phyloP scores from a whole-genome alignment of 805 yeast genomes.

The Monosporozyma aquatica region DNA sequence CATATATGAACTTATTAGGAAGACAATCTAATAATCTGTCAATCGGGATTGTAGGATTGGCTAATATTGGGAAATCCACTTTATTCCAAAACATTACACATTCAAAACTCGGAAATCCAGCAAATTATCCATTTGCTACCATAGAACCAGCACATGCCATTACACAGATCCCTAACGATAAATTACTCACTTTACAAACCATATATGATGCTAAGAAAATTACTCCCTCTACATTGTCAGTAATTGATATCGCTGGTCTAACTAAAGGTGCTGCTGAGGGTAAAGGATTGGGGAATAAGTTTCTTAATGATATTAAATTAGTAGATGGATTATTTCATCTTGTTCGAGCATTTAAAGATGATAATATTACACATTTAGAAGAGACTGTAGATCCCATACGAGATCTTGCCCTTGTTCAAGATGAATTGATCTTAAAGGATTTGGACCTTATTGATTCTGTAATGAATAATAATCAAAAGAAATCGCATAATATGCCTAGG shows the following conservation, averaged over 20 bases:
- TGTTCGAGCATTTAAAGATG: conserved; percentile 65
- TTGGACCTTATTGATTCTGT: conserved; percentile 57
- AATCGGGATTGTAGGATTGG: conserved; percentile 92
- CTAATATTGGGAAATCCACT: conserved; percentile 92
- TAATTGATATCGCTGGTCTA: conserved; percentile 75
- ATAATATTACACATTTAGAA: conserved; percentile 70
- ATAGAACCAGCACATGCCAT: conserved; percentile 69
- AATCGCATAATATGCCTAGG: too few species aligned
- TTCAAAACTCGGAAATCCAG: conserved; percentile 91
- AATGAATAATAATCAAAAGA: conserved; percentile 32
- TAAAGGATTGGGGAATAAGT: conserved; percentile 76
- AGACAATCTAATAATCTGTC: conserved; percentile 63
- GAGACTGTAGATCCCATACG: conserved; percentile 63
- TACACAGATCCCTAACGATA: conserved; percentile 59
- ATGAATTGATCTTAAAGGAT: conserved; percentile 71
- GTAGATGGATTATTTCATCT: conserved; percentile 79
- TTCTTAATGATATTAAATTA: conserved; percentile 65
- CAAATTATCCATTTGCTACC: conserved; percentile 96
- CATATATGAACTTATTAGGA: conserved; percentile 38
- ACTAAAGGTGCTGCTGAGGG: conserved; percentile 79
- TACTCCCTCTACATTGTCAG: conserved; percentile 59
- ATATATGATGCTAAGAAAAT: conserved; percentile 54
- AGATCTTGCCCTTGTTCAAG: conserved; percentile 66
- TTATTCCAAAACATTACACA: conserved; percentile 95
- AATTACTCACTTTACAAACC: conserved; percentile 45